phyloP scores from a whole-genome alignment of 306 rosid genomes.

The Castanea mollissima region DNA sequence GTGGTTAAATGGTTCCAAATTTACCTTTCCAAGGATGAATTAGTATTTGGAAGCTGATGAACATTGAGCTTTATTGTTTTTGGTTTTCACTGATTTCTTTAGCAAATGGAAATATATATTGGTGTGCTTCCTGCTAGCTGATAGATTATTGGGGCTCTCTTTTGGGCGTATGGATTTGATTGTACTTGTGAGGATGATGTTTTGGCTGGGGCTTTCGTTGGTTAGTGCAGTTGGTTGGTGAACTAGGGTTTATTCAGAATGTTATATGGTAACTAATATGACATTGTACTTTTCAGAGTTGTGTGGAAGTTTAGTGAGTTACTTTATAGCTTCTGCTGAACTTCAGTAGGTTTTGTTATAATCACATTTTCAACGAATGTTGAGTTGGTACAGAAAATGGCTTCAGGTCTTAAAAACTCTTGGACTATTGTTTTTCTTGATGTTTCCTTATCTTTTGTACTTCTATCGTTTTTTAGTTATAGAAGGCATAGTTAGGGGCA shows the following conservation, averaged over 20 bases:
- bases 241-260: not conserved
- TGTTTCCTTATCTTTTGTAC: constrained; percentile 6
- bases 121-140: constrained; percentile 21
- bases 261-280: constrained; percentile 1
- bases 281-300: constrained; percentile 13
- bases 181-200: not conserved
- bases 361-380: not conserved
- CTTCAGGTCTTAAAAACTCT: constrained; percentile 5
- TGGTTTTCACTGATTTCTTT: constrained; percentile 13
- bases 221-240: constrained; percentile 1
- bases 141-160: constrained; percentile 4
- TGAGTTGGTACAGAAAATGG: constrained; percentile 11
- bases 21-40: constrained; percentile 21
- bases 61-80: constrained; percentile 19
- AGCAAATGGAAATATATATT: not conserved
- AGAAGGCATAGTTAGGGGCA: not conserved
- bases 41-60: constrained; percentile 28
- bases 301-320: constrained; percentile 23
- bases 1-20: constrained; percentile 27
- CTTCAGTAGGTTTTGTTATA: constrained; percentile 12
- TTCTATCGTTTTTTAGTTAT: not conserved
- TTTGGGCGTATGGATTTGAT: not conserved
- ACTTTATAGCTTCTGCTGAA: constrained; percentile 16
- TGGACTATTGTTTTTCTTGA: constrained; percentile 4
- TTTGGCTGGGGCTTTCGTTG: not conserved